Conservation (phyloP, 2,329 filamentous ascomycete species). For the Penicillium sp. region DNA sequence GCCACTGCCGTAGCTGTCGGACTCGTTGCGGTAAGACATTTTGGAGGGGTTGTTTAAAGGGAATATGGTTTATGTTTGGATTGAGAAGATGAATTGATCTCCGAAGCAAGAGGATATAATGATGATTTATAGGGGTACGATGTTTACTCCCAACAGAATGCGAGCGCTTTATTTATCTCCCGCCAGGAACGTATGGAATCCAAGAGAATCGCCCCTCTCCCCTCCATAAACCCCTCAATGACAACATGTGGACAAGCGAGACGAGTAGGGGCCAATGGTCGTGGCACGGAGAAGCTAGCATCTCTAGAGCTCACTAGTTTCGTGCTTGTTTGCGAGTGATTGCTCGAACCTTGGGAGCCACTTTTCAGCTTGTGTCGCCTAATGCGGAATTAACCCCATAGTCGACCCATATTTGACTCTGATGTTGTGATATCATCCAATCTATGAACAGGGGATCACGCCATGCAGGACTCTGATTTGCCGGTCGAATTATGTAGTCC, state of each 20-base stretch:
- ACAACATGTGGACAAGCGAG: conserved; percentile 2
- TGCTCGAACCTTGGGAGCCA: conserved; percentile 2
- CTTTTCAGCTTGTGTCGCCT: conserved; percentile 2
- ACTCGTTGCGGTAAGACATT: conserved; percentile 13
- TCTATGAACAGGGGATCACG: neutral
- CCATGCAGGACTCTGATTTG: conserved; percentile 3
- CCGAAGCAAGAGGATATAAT: neutral
- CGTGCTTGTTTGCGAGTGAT: conserved; percentile 3
- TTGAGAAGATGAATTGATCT: neutral
- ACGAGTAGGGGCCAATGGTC: conserved; percentile 5
- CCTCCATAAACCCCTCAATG: conserved; percentile 3
- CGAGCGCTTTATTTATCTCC: neutral
- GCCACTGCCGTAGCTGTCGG: conserved; percentile 11
- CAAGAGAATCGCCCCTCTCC: neutral
- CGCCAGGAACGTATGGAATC: neutral
- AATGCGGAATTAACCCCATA: neutral
- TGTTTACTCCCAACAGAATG: neutral
- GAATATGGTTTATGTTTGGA: neutral
- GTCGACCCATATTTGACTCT: neutral
- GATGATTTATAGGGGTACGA: neutral
- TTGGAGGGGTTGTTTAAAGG: neutral
- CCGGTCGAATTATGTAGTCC: neutral
- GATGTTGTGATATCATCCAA: neutral
- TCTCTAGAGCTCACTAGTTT: neutral
- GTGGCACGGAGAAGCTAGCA: neutral